phyloP scores from a whole-genome alignment of 2,329 filamentous ascomycete species.

The Aspergillus sp. region DNA sequence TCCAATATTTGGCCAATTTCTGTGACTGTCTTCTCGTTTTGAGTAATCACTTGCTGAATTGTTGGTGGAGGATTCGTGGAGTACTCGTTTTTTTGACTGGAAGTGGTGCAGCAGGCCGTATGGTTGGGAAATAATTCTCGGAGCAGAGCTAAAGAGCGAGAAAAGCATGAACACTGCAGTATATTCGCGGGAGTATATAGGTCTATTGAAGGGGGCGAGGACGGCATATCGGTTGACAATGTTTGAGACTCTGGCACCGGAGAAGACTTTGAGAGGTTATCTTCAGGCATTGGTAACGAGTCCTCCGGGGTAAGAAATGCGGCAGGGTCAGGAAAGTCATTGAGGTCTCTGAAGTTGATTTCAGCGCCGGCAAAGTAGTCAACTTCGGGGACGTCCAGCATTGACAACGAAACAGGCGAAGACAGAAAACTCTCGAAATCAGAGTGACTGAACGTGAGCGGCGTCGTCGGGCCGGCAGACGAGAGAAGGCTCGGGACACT shows the following conservation, averaged over 20 bases:
- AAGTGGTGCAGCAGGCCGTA: background rate
- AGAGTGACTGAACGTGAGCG: background rate
- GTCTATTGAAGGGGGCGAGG: background rate
- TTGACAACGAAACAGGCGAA: constrained; percentile 4
- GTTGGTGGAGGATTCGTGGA: background rate
- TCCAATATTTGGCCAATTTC: constrained; percentile 1
- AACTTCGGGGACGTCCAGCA: background rate
- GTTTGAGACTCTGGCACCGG: background rate
- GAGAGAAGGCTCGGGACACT: constrained; percentile 6
- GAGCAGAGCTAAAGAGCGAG: constrained; percentile 1
- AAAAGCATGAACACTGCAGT: background rate
- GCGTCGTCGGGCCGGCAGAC: constrained; percentile 3
- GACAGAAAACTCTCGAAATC: constrained; percentile 3
- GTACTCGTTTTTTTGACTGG: background rate
- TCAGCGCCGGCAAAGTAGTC: background rate
- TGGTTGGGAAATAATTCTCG: constrained; percentile 2
- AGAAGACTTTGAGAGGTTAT: background rate
- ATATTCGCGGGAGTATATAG: background rate
- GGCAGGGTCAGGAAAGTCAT: background rate
- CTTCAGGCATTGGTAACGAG: background rate
- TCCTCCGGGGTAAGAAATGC: background rate
- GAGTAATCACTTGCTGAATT: constrained; percentile 7
- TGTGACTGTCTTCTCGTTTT: constrained; percentile 3
- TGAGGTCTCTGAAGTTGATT: background rate
- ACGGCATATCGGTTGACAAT: background rate